A percentile compares a stretch with the other conserved stretches of the same genome.
Conservation (phyloP, 2,329 filamentous ascomycete genomes). For the Alternaria rosae region DNA sequence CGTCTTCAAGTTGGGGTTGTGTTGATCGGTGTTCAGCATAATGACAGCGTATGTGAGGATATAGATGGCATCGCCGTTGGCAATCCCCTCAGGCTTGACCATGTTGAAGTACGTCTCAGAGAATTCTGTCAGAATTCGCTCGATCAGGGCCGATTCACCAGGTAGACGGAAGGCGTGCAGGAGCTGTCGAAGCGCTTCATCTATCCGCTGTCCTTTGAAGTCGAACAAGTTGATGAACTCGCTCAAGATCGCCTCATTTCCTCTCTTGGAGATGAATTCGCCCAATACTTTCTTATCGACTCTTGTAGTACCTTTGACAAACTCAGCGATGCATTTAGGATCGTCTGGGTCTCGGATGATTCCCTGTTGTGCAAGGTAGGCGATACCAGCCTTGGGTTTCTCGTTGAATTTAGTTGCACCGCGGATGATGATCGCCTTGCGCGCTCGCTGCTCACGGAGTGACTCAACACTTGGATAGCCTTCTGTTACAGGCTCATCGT, state of each 20-base stretch:
- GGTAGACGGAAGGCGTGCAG: constrained; percentile 92
- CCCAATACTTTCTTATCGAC: constrained; percentile 91
- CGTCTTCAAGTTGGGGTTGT: constrained; percentile 87
- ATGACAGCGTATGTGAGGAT: constrained; percentile 96
- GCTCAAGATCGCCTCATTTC: constrained; percentile 83
- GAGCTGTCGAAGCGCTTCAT: constrained; percentile 87
- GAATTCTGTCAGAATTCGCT: constrained; percentile 88
- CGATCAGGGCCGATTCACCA: constrained; percentile 91
- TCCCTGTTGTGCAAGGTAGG: constrained; percentile 82
- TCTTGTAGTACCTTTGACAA: constrained; percentile 84
- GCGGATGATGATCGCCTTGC: constrained; percentile 87
- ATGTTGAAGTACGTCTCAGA: constrained; percentile 81
- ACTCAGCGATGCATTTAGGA: constrained; percentile 80
- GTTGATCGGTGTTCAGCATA: constrained; percentile 95
- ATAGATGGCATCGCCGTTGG: constrained; percentile 86
- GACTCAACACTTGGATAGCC: constrained; percentile 70
- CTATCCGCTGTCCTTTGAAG: constrained; percentile 83
- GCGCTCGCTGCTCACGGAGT: constrained; percentile 75
- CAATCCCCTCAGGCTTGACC: constrained; percentile 75
- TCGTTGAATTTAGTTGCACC: constrained; percentile 95
- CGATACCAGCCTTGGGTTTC: constrained; percentile 86
- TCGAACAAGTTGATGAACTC: constrained; percentile 89
- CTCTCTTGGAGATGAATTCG: constrained; percentile 90
- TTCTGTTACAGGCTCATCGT: constrained; percentile 70
- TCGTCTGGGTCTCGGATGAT: constrained; percentile 81